Base-by-base conservation (phyloP, 441 rosid species). In the Euphorbia corollata region DNA sequence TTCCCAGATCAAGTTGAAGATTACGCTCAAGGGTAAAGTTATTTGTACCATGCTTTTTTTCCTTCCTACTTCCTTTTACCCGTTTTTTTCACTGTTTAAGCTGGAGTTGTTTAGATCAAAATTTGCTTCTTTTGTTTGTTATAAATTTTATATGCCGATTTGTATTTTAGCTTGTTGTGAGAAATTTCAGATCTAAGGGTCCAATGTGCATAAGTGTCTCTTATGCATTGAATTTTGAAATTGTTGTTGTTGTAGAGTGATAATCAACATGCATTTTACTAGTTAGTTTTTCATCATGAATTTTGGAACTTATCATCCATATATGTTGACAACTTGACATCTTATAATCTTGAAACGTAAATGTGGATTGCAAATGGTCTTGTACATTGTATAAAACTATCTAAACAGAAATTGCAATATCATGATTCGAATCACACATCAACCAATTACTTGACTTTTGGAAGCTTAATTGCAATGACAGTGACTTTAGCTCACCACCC, bases 401-500 rank as follows among this genome's bases (percentile, higher is more conserved):
- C 8, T 8, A 43, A 15, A 13, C 13, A 41, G 47, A 8, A 41
- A 18, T 51, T 20, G 8, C 23, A 8, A 23, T 51, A 27, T 19
- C 41, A 1, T 54, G 51, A 9, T 12, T 23, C 15, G 10, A 47
- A 53, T 59, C 7, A 20, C 59, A 34, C 58, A 18, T 10, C 56
- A 12, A 34, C 32, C 18, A 18, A 5, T 5, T 47, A 45, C 10
- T 13, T 10, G 6, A 41, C n/a, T 55, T 5, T 60, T 16, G 6
- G 64, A 59, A 62, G 59, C 54, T 58, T 34, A 41, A 30, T 61
- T 54, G 69, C 6, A 55, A 39, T 39, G 30, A 16, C 62, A 23
- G 65, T 58, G 73, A 56, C 47, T 63, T 73, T 32, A 72, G 73
- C 72, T 67, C 59, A 8, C 67, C 76, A 7, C 68, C 68, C 18